phyloP scores from a whole-genome alignment of 768 basidiomycete genomes.

The Lentinula detonsa region DNA sequence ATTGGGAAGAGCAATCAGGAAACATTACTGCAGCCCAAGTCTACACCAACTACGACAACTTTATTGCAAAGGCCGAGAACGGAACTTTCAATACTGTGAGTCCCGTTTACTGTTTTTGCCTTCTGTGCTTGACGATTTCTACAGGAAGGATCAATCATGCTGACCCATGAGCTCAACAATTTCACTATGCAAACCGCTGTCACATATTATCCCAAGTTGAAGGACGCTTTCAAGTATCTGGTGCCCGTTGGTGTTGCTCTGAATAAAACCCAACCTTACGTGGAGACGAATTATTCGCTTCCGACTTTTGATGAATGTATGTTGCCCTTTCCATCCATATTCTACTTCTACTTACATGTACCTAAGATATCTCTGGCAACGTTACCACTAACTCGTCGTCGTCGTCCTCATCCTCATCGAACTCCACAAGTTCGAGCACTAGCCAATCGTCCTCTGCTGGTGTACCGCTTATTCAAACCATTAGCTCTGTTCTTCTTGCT shows the following conservation, averaged over 20 bases:
- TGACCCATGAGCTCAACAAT: constrained; percentile 56
- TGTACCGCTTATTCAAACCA: neutral
- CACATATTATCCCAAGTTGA: constrained; percentile 40
- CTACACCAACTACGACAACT: constrained; percentile 45
- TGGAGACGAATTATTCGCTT: constrained; percentile 35
- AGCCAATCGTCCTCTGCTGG: neutral
- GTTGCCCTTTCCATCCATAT: constrained; percentile 9
- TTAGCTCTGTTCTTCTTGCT: neutral
- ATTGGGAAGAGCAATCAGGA: constrained; percentile 40
- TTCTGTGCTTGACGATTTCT: neutral
- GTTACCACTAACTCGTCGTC: neutral
- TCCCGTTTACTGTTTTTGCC: neutral
- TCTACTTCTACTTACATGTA: neutral
- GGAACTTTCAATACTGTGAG: constrained; percentile 35
- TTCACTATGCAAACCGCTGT: constrained; percentile 57
- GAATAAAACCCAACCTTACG: constrained; percentile 48
- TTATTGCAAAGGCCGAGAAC: constrained; percentile 39
- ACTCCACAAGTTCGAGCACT: neutral
- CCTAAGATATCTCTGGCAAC: neutral
- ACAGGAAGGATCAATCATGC: constrained; percentile 44
- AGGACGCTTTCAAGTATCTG: constrained; percentile 40
- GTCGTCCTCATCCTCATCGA: neutral
- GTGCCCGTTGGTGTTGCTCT: constrained; percentile 48
- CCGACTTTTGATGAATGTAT: constrained; percentile 44
- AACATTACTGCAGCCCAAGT: constrained; percentile 35